phyloP scores from a whole-genome alignment of 2,329 filamentous ascomycete genomes.

The Arthrobotrys conoides region DNA sequence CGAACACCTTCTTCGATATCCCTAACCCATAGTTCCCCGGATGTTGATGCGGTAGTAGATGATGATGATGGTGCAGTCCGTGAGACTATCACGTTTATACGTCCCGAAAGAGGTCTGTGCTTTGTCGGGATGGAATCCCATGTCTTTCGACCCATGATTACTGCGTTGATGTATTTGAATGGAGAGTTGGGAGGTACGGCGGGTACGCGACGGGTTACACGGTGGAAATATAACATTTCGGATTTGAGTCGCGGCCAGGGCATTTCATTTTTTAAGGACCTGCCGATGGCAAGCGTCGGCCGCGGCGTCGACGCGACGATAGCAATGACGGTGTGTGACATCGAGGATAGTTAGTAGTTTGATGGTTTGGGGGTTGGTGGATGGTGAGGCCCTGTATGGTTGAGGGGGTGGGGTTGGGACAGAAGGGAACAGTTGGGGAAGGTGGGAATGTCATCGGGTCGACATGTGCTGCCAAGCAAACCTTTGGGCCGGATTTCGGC shows the following conservation, averaged over 20 bases:
- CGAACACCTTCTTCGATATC: conserved; percentile 46
- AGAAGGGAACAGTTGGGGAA: conserved; percentile 12
- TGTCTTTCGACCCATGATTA: conserved; percentile 98
- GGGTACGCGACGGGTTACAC: conserved; percentile 80
- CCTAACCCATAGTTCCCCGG: conserved; percentile 61
- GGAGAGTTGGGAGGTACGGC: conserved; percentile 62
- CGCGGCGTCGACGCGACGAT: conserved; percentile 91
- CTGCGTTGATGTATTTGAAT: conserved; percentile 74
- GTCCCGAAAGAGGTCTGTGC: conserved; percentile 83
- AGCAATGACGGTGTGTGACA: conserved; percentile 79
- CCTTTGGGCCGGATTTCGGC: conserved; percentile 35
- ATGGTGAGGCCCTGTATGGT: conserved; percentile 12
- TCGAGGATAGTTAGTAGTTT: neutral
- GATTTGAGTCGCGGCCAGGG: conserved; percentile 90
- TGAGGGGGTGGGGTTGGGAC: conserved; percentile 25
- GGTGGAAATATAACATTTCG: conserved; percentile 96
- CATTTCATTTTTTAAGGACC: conserved; percentile 75
- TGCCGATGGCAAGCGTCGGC: conserved; percentile 84
- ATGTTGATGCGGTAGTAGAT: neutral
- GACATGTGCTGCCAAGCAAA: conserved; percentile 28
- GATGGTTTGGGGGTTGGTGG: neutral
- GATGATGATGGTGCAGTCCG: conserved; percentile 67
- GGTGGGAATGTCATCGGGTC: neutral
- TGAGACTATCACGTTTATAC: conserved; percentile 86
- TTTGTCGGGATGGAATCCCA: conserved; percentile 88